Evolutionary conservation across 1,284 basidiomycete genomes (phyloP).

Genomic region (Porodaedalea pini): DNA sequence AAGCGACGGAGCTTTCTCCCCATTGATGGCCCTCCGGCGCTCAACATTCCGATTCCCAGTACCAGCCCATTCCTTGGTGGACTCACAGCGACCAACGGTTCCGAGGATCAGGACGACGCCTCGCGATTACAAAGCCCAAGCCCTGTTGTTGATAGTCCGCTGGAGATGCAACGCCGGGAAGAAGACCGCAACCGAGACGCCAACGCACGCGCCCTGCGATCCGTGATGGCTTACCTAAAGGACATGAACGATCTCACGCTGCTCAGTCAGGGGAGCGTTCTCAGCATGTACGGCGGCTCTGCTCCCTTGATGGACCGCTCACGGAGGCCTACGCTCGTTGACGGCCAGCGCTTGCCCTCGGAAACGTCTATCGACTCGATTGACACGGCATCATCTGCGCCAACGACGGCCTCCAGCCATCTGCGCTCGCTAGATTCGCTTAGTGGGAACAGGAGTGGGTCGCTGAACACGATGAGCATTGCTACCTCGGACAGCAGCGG

Average conservation of each 20-base stretch:
- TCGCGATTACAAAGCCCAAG: slow-evolving; percentile 37
- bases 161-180: slow-evolving; percentile 55
- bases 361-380: slow-evolving; percentile 34
- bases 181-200: slow-evolving; percentile 67
- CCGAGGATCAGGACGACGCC: slow-evolving; percentile 39
- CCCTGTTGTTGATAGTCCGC: slow-evolving; percentile 40
- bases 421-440: slow-evolving; percentile 62
- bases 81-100: slow-evolving; percentile 42
- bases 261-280: slow-evolving; percentile 45
- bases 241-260: slow-evolving; percentile 88
- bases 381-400: slow-evolving; percentile 26
- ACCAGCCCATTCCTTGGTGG: slow-evolving; percentile 58
- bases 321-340: slow-evolving; percentile 60
- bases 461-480: slow-evolving; percentile 65
- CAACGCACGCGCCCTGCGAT: slow-evolving; percentile 75
- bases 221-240: slow-evolving; percentile 90
- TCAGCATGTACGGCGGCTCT: slow-evolving; percentile 51
- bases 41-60: slow-evolving; percentile 57
- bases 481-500: slow-evolving; percentile 69
- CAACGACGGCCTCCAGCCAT: slow-evolving; percentile 45
- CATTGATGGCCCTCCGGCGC: slow-evolving; percentile 54
- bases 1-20: slow-evolving; percentile 86
- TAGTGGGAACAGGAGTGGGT: slow-evolving; percentile 51
- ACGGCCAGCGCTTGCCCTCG: slow-evolving; percentile 51
- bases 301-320: slow-evolving; percentile 48